Evolutionary conservation across 441 rosid genomes (phyloP).

Genomic region (Populus hybrid): DNA sequence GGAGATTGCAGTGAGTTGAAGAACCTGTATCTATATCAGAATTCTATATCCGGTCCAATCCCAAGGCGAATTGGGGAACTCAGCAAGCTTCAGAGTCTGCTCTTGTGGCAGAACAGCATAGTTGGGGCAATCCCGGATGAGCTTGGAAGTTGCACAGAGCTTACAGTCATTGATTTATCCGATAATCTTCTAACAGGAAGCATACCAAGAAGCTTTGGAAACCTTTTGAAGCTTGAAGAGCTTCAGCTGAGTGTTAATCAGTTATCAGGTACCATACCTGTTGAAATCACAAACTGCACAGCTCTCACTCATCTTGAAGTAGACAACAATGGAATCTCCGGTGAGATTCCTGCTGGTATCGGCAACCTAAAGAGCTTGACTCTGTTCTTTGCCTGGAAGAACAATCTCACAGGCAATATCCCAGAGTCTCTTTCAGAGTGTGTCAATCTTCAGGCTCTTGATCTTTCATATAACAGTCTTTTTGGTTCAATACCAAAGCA

Average conservation of each 20-base stretch:
- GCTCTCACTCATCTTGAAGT: conserved; percentile 67
- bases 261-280: conserved; percentile 69
- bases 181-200: conserved; percentile 72
- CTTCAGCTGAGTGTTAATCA: conserved; percentile 87
- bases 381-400: conserved; percentile 85
- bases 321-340: conserved; percentile 75
- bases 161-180: conserved; percentile 68
- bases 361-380: conserved; percentile 68
- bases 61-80: conserved; percentile 62
- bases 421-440: conserved; percentile 69
- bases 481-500: conserved; percentile 66
- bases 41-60: conserved; percentile 73
- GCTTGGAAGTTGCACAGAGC: conserved; percentile 62
- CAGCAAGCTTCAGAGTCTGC: conserved; percentile 65
- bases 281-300: conserved; percentile 60
- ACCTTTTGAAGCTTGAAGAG: conserved; percentile 71
- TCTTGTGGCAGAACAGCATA: conserved; percentile 83
- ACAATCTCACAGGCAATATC: conserved; percentile 67
- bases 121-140: conserved; percentile 74
- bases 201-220: conserved; percentile 71
- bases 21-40: conserved; percentile 84
- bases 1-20: conserved; percentile 78
- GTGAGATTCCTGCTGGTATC: conserved; percentile 64
- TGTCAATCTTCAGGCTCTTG: conserved; percentile 79
- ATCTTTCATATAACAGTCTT: conserved; percentile 76